phyloP scores from a whole-genome alignment of 129 eudicot species.

The Chrysanthemum lavandulifolium region DNA sequence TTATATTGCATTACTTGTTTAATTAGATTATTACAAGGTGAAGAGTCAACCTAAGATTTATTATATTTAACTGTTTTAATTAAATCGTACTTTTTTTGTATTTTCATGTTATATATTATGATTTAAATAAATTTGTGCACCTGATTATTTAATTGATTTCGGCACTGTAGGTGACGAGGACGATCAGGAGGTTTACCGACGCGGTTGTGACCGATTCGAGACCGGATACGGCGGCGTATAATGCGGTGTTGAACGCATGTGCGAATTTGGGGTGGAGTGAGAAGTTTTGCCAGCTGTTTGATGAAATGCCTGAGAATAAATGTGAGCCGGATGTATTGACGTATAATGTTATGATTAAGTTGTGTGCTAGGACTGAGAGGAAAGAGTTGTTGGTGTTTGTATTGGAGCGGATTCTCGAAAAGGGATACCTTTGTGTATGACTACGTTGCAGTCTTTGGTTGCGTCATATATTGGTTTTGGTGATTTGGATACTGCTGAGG shows the following conservation, averaged over 20 bases:
- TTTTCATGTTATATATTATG: no score
- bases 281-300: constrained; percentile 70
- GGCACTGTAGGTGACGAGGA: constrained; percentile 28
- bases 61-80: no score
- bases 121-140: no score
- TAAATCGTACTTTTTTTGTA: no score
- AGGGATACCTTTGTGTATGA: constrained; percentile 61
- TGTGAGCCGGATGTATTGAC: constrained; percentile 82
- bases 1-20: no score
- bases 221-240: constrained; percentile 88
- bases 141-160: no score
- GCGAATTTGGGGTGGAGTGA: constrained; percentile 68
- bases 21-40: no score
- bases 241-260: constrained; percentile 90
- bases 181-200: constrained; percentile 51
- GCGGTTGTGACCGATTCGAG: constrained; percentile 42
- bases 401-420: constrained; percentile 65
- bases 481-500: constrained; percentile 76
- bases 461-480: constrained; percentile 96
- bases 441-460: constrained; percentile 82
- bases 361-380: constrained; percentile 74
- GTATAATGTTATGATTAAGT: constrained; percentile 82
- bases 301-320: constrained; percentile 65
- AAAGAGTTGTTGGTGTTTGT: constrained; percentile 78
- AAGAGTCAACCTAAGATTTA: no score